phyloP scores from a whole-genome alignment of 176 grass and related monocot genomes.

The Stipa capillata region DNA sequence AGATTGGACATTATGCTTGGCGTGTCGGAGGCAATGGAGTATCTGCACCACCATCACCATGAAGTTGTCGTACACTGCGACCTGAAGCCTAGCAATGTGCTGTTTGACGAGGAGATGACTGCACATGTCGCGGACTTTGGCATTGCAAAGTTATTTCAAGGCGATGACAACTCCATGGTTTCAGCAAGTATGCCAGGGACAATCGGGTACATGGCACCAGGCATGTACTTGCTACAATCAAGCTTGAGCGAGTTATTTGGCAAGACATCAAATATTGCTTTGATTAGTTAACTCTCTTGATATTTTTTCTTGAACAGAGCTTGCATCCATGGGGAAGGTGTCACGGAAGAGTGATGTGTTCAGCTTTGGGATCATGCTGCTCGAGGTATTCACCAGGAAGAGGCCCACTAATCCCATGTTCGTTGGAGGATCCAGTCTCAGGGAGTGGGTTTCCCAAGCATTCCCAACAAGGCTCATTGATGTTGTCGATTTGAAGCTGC shows the following conservation, averaged over 20 bases:
- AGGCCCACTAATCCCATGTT: slow-evolving; percentile 14
- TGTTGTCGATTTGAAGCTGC: neutral
- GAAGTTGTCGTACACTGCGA: neutral
- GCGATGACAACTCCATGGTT: neutral
- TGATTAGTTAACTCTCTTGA: neutral
- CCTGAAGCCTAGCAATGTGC: slow-evolving; percentile 3
- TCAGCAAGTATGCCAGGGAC: neutral
- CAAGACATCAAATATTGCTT: neutral
- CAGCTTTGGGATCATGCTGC: slow-evolving; percentile 30
- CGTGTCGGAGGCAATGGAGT: neutral
- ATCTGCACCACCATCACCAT: neutral
- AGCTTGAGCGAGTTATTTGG: neutral
- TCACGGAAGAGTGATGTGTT: slow-evolving; percentile 21
- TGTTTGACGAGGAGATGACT: slow-evolving; percentile 7
- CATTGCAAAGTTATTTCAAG: neutral
- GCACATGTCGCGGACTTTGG: slow-evolving; percentile 35
- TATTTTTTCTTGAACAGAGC: neutral
- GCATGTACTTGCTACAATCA: neutral
- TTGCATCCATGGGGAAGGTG: neutral
- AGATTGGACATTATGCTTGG: neutral
- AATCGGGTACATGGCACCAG: slow-evolving; percentile 14
- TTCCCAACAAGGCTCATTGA: neutral
- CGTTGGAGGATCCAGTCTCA: neutral
- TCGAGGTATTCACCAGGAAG: slow-evolving; percentile 14
- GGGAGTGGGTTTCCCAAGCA: neutral